Evolutionary conservation across 306 rosid genomes (phyloP).

Genomic region (Erythrophleum fordii): DNA sequence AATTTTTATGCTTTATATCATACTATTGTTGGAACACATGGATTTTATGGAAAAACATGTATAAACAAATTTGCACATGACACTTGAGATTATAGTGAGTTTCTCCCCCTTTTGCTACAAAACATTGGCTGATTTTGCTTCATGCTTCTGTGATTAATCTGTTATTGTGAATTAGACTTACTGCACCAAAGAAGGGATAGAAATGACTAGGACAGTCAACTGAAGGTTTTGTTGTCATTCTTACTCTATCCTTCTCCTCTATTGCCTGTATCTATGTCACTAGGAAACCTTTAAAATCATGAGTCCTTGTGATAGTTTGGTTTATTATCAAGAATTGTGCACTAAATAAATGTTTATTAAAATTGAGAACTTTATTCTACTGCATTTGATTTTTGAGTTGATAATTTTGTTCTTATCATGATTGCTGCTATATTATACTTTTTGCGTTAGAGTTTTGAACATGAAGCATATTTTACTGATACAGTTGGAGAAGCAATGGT

Average conservation of each 20-base stretch:
- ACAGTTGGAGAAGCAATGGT: slow-evolving; percentile 17
- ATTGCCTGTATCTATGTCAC: too few species aligned
- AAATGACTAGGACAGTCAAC: slow-evolving; percentile 8
- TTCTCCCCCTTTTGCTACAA: background rate
- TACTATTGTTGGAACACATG: background rate
- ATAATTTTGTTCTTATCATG: background rate
- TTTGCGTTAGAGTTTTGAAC: background rate
- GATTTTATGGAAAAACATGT: background rate
- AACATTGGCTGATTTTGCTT: slow-evolving; percentile 19
- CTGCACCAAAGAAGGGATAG: background rate
- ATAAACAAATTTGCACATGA: background rate
- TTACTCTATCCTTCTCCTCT: too few species aligned
- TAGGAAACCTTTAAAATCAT: background rate
- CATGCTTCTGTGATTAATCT: background rate
- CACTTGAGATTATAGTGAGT: background rate
- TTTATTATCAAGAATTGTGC: background rate
- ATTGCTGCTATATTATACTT: slow-evolving; percentile 12
- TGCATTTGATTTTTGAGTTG: background rate
- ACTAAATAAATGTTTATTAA: background rate
- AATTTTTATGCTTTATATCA: slow-evolving; percentile 6
- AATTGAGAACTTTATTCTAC: background rate
- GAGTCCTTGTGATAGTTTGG: background rate
- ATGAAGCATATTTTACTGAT: background rate
- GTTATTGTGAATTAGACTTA: slow-evolving; percentile 4
- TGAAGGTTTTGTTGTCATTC: background rate